Conservation (phyloP, 208 protist genomes). For the Kentomonas sorsogonicus region DNA sequence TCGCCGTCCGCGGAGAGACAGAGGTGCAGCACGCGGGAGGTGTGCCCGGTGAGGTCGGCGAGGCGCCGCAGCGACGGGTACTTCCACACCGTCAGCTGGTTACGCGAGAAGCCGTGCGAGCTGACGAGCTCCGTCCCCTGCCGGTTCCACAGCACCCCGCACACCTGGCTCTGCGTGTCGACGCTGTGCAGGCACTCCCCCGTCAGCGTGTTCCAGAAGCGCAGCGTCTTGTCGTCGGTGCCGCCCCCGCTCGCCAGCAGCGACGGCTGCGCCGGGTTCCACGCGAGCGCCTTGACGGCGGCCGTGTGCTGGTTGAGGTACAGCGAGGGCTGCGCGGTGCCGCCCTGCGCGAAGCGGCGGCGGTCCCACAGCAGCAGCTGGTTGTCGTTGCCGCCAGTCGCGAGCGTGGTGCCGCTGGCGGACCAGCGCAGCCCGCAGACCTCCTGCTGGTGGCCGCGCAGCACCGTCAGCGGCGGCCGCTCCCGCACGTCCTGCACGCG, state of each 20-base stretch:
- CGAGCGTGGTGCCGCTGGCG: slow-evolving; percentile 87
- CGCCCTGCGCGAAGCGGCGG: slow-evolving; percentile 17
- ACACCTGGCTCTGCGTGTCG: slow-evolving; percentile 97
- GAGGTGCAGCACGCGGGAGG: slow-evolving; percentile 96
- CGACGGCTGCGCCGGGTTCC: slow-evolving; percentile 94
- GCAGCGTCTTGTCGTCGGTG: slow-evolving; percentile 95
- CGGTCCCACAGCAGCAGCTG: slow-evolving; percentile 95
- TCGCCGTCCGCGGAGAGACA: slow-evolving; percentile 96
- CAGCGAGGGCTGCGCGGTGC: slow-evolving; percentile 57
- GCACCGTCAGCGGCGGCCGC: slow-evolving; percentile 21
- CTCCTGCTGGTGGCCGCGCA: slow-evolving; percentile 92
- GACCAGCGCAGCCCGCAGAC: slow-evolving; percentile 97
- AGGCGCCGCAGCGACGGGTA: slow-evolving; percentile 97
- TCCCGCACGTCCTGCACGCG: slow-evolving; percentile 94
- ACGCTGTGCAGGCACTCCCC: slow-evolving; percentile 92
- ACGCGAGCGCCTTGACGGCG: slow-evolving; percentile 98
- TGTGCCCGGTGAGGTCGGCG: slow-evolving; percentile 97
- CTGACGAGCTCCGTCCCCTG: slow-evolving; percentile 96
- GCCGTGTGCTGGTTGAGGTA: slow-evolving; percentile 92
- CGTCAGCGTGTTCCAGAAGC: slow-evolving; percentile 97
- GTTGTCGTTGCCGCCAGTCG: slow-evolving; percentile 98
- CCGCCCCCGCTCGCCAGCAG: slow-evolving; percentile 97
- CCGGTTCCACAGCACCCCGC: slow-evolving; percentile 94
- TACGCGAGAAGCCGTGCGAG: slow-evolving; percentile 97
- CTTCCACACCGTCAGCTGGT: slow-evolving; percentile 99